Evolutionary conservation across 2,329 filamentous ascomycete species (phyloP).

Genomic region (Spiromastix sp.): DNA sequence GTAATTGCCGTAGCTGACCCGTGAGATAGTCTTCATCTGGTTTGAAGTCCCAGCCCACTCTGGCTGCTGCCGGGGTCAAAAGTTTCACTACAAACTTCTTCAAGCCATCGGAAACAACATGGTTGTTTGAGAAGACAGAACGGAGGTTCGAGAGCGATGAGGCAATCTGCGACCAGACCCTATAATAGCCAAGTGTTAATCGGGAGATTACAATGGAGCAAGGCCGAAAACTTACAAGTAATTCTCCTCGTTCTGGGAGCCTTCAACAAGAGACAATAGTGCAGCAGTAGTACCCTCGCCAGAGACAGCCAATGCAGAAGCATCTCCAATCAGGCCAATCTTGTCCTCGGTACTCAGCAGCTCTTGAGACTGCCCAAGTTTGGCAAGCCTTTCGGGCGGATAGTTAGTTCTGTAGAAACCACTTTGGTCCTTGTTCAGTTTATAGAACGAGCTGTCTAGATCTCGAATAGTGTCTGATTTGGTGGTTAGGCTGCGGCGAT

Average conservation of each 20-base stretch:
- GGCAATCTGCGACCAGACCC: conserved; percentile 77
- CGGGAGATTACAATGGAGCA: conserved; percentile 2
- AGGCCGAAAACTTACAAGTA: conserved; percentile 47
- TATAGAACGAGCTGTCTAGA: conserved; percentile 65
- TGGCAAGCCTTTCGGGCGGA: conserved; percentile 68
- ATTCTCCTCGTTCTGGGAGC: conserved; percentile 71
- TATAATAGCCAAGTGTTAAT: conserved; percentile 20
- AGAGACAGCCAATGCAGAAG: conserved; percentile 77
- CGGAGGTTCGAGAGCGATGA: conserved; percentile 66
- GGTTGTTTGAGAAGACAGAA: conserved; percentile 73
- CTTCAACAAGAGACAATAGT: conserved; percentile 71
- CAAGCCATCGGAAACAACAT: conserved; percentile 59
- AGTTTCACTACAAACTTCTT: conserved; percentile 71
- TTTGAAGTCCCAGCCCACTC: conserved; percentile 78
- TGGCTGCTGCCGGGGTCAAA: conserved; percentile 61
- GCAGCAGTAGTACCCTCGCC: conserved; percentile 74
- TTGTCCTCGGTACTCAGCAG: conserved; percentile 77
- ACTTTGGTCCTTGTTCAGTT: conserved; percentile 80
- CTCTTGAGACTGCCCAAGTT: conserved; percentile 66
- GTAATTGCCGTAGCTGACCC: conserved; percentile 69
- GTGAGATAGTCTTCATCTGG: conserved; percentile 70
- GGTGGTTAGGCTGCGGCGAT: conserved; percentile 57
- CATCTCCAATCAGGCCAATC: conserved; percentile 84
- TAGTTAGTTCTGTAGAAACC: conserved; percentile 94
- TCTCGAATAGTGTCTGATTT: conserved; percentile 65